Percentiles rank a stretch among this genome's conserved stretches.
Conservation (phyloP, 106 monocot species). For the Allium sativum region DNA sequence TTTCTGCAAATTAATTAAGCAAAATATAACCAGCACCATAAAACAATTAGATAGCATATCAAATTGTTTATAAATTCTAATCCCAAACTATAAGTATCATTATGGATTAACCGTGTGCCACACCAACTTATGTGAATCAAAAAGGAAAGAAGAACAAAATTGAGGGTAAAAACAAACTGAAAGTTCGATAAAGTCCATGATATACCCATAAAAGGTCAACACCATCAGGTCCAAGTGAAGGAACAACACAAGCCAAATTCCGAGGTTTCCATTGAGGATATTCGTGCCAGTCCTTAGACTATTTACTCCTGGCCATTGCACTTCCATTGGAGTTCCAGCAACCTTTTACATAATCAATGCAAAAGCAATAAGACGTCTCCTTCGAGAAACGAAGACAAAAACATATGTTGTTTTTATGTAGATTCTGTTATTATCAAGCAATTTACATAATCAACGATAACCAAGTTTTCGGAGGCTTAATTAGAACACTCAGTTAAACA, state of each 20-base stretch:
- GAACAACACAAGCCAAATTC: conserved; percentile 68
- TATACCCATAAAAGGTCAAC: conserved; percentile 78
- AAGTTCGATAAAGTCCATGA: too few relatives aligned
- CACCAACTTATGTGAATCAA: neutral
- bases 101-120: too few relatives aligned
- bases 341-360: conserved; percentile 27
- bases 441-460: too few relatives aligned
- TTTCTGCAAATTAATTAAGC: too few relatives aligned
- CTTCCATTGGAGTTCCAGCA: conserved; percentile 86
- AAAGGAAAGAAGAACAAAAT: neutral
- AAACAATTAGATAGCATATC: neutral
- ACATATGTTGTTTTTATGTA: too few relatives aligned
- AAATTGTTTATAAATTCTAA: neutral
- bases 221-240: conserved; percentile 58
- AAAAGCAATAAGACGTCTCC: neutral
- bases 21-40: neutral
- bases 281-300: conserved; percentile 85
- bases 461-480: too few relatives aligned
- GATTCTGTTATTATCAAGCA: too few relatives aligned
- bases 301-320: conserved; percentile 82
- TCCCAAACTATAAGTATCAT: too few relatives aligned
- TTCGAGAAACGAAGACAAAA: neutral
- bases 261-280: conserved; percentile 95
- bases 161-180: too few relatives aligned
- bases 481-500: too few relatives aligned